A percentile compares a stretch with the other conserved stretches of the same genome.
Evolutionary conservation across 2,329 filamentous ascomycete species (phyloP).

Genomic region (Microdochium paspali): DNA sequence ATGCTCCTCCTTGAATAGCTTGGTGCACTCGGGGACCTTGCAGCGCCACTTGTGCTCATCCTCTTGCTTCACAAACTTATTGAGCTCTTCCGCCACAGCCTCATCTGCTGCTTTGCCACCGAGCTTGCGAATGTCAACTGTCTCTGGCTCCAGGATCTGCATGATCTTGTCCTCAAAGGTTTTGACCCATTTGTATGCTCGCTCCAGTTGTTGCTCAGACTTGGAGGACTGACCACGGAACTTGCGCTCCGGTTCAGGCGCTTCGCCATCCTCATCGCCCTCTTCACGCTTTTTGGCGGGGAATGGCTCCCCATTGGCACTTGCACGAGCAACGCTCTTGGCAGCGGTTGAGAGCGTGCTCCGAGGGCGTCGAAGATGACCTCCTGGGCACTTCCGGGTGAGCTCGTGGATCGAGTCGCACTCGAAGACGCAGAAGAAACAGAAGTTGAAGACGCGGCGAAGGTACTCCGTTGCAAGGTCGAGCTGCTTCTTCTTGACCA

Average conservation of each 20-base stretch:
- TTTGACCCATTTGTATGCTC: conserved; percentile 97
- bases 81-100: conserved; percentile 74
- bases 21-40: conserved; percentile 91
- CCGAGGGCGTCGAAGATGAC: conserved; percentile 87
- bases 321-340: conserved; percentile 77
- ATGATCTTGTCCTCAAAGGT: conserved; percentile 96
- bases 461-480: conserved; percentile 95
- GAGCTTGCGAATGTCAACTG: conserved; percentile 79
- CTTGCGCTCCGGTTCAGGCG: conserved; percentile 61
- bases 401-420: conserved; percentile 95
- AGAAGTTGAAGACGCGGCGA: conserved; percentile 95
- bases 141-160: conserved; percentile 85
- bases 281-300: conserved; percentile 70
- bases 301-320: conserved; percentile 72
- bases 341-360: conserved; percentile 76
- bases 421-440: conserved; percentile 99
- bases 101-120: conserved; percentile 83
- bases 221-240: conserved; percentile 62
- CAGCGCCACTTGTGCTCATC: conserved; percentile 96
- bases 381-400: conserved; percentile 89
- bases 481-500: conserved; percentile 92
- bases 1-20: conserved; percentile 92
- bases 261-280: conserved; percentile 50
- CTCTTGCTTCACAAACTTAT: conserved; percentile 89
- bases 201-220: conserved; percentile 82